phyloP scores from a whole-genome alignment of 2,329 filamentous ascomycete species.

The Ascochyta fabae region DNA sequence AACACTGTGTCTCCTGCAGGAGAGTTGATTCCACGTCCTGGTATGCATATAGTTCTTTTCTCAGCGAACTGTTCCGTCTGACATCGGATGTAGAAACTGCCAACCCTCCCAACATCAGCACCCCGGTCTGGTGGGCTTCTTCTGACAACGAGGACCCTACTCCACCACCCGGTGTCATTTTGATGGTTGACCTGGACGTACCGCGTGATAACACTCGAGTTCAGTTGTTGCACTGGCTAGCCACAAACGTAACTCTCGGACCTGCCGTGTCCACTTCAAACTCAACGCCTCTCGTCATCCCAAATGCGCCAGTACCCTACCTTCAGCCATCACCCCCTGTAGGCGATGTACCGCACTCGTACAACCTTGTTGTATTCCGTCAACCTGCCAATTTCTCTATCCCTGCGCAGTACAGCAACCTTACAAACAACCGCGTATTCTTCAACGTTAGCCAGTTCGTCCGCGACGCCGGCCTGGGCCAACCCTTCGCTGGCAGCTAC shows the following conservation, averaged over 20 bases:
- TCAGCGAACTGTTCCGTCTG: constrained; percentile 5
- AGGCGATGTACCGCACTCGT: constrained; percentile 38
- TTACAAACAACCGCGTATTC: constrained; percentile 31
- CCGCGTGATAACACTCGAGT: constrained; percentile 38
- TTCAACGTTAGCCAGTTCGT: constrained; percentile 50
- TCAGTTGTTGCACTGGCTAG: constrained; percentile 42
- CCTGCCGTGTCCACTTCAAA: constrained; percentile 10
- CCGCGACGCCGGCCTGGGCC: constrained; percentile 35
- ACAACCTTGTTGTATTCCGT: constrained; percentile 37
- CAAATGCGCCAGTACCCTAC: constrained; percentile 25
- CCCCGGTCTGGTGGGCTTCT: constrained; percentile 21
- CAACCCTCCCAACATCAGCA: constrained; percentile 34
- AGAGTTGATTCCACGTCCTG: constrained; percentile 39
- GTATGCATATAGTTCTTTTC: constrained; percentile 22
- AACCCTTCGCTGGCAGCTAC: constrained; percentile 48
- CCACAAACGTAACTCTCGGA: constrained; percentile 31
- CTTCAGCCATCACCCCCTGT: constrained; percentile 35
- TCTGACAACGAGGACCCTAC: neutral
- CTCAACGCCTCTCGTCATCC: constrained; percentile 11
- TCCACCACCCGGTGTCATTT: constrained; percentile 25
- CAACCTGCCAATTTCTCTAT: constrained; percentile 35
- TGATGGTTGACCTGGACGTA: constrained; percentile 43
- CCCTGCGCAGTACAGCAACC: constrained; percentile 35
- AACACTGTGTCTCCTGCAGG: constrained; percentile 44
- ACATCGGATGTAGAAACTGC: constrained; percentile 26